Percentiles rank a stretch among this genome's conserved stretches.
Conservation (phyloP, 495 filamentous ascomycete species). For the Parathielavia hyrcaniae region DNA sequence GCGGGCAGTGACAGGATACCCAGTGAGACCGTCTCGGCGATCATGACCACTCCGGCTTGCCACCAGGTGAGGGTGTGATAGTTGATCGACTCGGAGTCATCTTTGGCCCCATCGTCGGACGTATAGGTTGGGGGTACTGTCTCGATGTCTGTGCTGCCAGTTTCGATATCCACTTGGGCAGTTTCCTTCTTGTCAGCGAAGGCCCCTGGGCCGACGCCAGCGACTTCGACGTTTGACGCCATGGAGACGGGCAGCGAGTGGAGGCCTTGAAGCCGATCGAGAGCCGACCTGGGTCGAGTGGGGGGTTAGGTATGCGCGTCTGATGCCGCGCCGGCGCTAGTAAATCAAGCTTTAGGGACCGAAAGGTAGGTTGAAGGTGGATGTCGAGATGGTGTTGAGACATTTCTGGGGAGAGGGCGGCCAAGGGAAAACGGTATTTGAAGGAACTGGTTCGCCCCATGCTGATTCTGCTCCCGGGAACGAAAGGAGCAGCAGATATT, state of each 20-base stretch:
- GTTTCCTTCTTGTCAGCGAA: conserved; percentile 7
- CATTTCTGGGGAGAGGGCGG: conserved; percentile 6
- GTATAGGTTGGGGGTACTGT: background rate
- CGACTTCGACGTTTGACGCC: conserved; percentile 7
- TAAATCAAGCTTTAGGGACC: conserved; percentile 4
- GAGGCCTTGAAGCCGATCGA: background rate
- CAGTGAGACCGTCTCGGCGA: conserved; percentile 22
- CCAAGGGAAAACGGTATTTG: background rate
- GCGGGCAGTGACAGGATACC: conserved; percentile 22
- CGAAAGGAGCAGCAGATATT: conserved; percentile 1
- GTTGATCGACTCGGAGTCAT: conserved; percentile 14
- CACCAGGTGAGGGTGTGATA: conserved; percentile 23
- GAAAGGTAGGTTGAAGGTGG: conserved; percentile 1
- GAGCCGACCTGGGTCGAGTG: background rate
- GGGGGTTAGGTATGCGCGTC: conserved; percentile 1
- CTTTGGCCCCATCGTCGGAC: background rate
- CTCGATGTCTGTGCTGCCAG: background rate
- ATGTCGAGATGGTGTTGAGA: background rate
- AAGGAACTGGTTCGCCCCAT: conserved; percentile 9
- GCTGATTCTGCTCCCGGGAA: background rate
- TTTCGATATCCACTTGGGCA: background rate
- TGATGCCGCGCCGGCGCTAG: conserved; percentile 5
- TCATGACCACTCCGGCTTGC: conserved; percentile 22
- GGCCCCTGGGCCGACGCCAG: conserved; percentile 3
- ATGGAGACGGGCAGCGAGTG: background rate